A percentile compares a stretch with the other conserved stretches of the same genome.
Evolutionary conservation across 116 monocot genomes (phyloP).

Genomic region (Posidonia oceanica): DNA sequence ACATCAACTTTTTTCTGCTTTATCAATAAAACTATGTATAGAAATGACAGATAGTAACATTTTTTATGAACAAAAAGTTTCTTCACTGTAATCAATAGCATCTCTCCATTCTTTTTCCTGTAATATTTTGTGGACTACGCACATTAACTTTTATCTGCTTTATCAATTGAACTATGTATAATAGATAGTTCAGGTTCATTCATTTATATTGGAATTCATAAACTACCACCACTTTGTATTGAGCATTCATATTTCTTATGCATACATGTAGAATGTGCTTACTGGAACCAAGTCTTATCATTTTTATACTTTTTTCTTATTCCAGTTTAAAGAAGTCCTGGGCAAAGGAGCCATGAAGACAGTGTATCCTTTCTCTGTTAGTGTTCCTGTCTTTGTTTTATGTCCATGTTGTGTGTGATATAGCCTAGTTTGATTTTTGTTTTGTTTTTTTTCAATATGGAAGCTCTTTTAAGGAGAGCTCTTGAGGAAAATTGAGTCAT

Average conservation of each 20-base stretch:
- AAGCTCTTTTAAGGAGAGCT: too few relatives aligned
- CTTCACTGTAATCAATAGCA: too few relatives aligned
- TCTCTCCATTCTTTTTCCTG: too few relatives aligned
- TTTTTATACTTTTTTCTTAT: neutral
- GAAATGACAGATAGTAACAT: too few relatives aligned
- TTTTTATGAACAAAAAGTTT: too few relatives aligned
- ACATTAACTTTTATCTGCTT: neutral
- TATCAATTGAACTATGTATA: neutral
- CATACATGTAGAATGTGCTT: too few relatives aligned
- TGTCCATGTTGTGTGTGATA: neutral
- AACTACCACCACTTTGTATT: neutral
- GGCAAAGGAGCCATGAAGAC: slow-evolving; percentile 97
- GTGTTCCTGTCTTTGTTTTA: neutral
- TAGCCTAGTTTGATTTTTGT: too few relatives aligned
- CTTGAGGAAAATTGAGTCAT: too few relatives aligned
- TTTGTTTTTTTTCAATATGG: too few relatives aligned
- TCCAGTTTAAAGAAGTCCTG: slow-evolving; percentile 71
- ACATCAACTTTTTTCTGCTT: too few relatives aligned
- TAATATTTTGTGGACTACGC: neutral
- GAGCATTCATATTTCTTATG: neutral
- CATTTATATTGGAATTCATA: neutral
- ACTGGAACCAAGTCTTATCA: neutral
- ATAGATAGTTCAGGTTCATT: neutral
- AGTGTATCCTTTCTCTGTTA: slow-evolving; percentile 57
- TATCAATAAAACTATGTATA: too few relatives aligned